Base-by-base conservation (phyloP, 257 asterid genomes). In the Marsdenia floribunda region DNA sequence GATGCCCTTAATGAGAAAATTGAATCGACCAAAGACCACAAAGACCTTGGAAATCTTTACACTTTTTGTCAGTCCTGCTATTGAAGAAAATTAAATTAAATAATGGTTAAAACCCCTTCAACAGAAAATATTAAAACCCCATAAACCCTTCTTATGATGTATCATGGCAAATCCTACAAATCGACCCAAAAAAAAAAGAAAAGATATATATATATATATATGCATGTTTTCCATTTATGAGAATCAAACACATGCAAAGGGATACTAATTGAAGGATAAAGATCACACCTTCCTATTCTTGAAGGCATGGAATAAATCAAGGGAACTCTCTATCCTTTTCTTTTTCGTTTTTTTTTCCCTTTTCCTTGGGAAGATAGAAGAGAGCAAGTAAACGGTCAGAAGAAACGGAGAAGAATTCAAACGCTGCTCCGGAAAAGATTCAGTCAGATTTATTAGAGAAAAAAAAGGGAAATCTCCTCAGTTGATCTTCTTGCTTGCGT, bases 231-330 rank as follows among this genome's bases (percentile, higher is more conserved):
- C 35, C 21, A 13, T 26, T 5, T 61, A 74, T 52, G 44, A 64
- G 60, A 22, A 54, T 50, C 33, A 29, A 69, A 73, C 29, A 66
- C 70, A 68, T 16, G 63, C 49, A 35, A 18, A 2, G 37, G 37
- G 65, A 16, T 19, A 63, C 67, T 24, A 47, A 70, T 69, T 47
- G 15, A 44, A 15, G 18, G 55, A 73, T 21, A 69, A 78, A 78
- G 77, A 35, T 47, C 80, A 71, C 50, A 82, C 85, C 82, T 82
- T 78, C 78, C 19, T 37, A 70, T 75, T 77, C 79, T 77, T 35
- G 52, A 73, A 81, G 73, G 74, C 82, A 74, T 81, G 80, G 72
- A 77, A 74, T 77, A 74, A 64, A 78, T 37, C 52, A 58, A 67
- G 21, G 38, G 61, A 72, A 44, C 13, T 44, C 68, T 52, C 68